Evolutionary conservation across 108 stramenopile genomes (phyloP).

Genomic region (Cyclostephanos tholiformis): DNA sequence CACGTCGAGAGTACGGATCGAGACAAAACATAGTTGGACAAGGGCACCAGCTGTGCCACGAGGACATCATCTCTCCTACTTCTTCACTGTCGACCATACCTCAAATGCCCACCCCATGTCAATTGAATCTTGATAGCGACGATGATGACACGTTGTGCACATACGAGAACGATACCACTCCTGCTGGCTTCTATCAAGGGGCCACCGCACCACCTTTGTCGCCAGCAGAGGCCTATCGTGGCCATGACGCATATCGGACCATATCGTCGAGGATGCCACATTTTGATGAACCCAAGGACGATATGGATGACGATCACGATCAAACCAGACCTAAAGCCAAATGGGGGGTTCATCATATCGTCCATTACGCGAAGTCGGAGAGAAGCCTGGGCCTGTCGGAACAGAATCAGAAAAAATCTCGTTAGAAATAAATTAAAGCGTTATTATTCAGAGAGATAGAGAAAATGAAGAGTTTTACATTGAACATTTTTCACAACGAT

Average conservation of each 20-base stretch:
- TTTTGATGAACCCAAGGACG: neutral
- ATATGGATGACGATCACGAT: conserved; percentile 28
- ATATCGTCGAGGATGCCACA: conserved; percentile 2
- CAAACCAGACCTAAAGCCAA: conserved; percentile 20
- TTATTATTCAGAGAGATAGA: neutral
- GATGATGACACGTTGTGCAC: conserved; percentile 14
- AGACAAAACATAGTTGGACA: neutral
- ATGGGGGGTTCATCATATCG: conserved; percentile 45
- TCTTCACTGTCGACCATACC: conserved; percentile 43
- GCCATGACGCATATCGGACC: neutral
- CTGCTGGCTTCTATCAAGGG: conserved; percentile 22
- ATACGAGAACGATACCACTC: conserved; percentile 3
- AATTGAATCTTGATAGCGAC: conserved; percentile 33
- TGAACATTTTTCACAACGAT: too few relatives aligned
- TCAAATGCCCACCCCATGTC: conserved; percentile 41
- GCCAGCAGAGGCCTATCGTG: conserved; percentile 15
- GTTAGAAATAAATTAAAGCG: conserved; percentile 1
- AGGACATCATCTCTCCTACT: conserved; percentile 39
- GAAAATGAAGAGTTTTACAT: neutral
- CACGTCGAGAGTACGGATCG: conserved; percentile 1
- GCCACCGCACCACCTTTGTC: conserved; percentile 48
- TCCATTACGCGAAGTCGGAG: conserved; percentile 43
- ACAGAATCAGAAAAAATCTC: conserved; percentile 15
- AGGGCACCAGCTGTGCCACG: conserved; percentile 5
- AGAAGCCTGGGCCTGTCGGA: conserved; percentile 9